Conservation (phyloP, 176 grass and related monocot species). For the Cocos nucifera region DNA sequence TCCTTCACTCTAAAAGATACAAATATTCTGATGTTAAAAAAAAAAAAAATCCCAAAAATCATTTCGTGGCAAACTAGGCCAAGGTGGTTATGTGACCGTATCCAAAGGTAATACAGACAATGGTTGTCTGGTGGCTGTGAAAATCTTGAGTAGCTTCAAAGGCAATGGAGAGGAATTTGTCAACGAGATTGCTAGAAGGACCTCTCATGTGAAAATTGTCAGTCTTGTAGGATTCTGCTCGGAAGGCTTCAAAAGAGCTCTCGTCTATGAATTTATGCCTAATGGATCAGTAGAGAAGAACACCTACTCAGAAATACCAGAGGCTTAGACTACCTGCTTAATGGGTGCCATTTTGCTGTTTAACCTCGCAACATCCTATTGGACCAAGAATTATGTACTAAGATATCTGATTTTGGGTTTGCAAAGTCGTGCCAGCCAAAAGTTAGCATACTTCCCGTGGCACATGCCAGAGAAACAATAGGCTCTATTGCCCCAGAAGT, state of each 20-base stretch:
- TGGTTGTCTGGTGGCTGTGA: not conserved
- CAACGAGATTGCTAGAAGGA: not conserved
- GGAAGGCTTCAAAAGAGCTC: constrained; percentile 14
- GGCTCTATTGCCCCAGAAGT: constrained; percentile 37
- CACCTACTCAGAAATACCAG: not conserved
- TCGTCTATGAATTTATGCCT: constrained; percentile 53
- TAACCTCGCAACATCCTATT: constrained; percentile 3
- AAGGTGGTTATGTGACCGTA: constrained; percentile 47
- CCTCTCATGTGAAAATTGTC: no score
- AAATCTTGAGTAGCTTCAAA: not conserved
- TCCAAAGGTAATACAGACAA: constrained; percentile 1
- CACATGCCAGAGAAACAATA: constrained; percentile 47
- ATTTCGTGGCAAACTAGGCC: constrained; percentile 39
- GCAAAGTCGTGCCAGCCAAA: no score
- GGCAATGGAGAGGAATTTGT: not conserved
- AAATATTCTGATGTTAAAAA: constrained; percentile 39
- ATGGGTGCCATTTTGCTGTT: constrained; percentile 60
- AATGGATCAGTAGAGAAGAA: constrained; percentile 54
- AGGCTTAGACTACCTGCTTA: constrained; percentile 57
- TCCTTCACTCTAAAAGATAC: constrained; percentile 31
- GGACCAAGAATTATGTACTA: no score
- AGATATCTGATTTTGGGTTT: no score
- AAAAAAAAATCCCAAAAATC: constrained; percentile 20
- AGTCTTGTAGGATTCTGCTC: not conserved
- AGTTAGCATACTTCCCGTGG: not conserved